These are phyloP conservation scores for Cercospora nicotianae DNA, from an alignment of 2,329 filamentous ascomycete genomes.

Conservation along the genomic window DNA sequence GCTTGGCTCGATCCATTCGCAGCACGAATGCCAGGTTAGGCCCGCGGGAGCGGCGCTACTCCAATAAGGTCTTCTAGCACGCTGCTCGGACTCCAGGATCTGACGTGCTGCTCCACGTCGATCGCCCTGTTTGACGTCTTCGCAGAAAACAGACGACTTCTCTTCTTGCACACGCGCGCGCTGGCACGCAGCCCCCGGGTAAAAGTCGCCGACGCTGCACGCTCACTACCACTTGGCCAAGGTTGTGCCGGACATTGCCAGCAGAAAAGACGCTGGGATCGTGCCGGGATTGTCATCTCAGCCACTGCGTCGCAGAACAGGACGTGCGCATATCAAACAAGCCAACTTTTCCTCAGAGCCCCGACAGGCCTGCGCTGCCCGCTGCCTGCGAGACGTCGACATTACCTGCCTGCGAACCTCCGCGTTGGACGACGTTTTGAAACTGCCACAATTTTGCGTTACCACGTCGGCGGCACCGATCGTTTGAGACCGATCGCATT, in stretches of 20 bases:
- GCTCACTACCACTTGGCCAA: constrained; percentile 12
- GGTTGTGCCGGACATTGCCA: constrained; percentile 20
- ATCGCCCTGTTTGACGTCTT: constrained; percentile 6
- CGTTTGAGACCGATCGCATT: constrained; percentile 24
- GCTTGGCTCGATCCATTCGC: constrained; percentile 5
- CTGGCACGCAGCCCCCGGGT: background rate
- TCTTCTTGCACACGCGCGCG: background rate
- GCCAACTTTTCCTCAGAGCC: constrained; percentile 11
- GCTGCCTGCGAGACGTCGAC: background rate
- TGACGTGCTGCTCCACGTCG: constrained; percentile 12
- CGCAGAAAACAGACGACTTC: background rate
- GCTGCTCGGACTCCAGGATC: background rate
- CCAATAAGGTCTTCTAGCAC: constrained; percentile 5
- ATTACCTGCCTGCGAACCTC: background rate
- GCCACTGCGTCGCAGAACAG: constrained; percentile 11
- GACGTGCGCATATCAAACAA: constrained; percentile 20
- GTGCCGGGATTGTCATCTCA: background rate
- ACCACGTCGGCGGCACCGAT: constrained; percentile 9
- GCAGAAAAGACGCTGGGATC: constrained; percentile 9
- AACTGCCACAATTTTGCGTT: constrained; percentile 17
- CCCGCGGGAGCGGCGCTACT: constrained; percentile 13
- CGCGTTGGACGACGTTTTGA: constrained; percentile 16
- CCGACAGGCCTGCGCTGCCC: background rate
- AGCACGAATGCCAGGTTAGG: constrained; percentile 2
- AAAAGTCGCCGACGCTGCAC: constrained; percentile 16